Evolutionary conservation across 805 yeast genomes (phyloP), one percentile per base, ranked within the genome.

Genomic region (Candida sakaeoensis): DNA sequence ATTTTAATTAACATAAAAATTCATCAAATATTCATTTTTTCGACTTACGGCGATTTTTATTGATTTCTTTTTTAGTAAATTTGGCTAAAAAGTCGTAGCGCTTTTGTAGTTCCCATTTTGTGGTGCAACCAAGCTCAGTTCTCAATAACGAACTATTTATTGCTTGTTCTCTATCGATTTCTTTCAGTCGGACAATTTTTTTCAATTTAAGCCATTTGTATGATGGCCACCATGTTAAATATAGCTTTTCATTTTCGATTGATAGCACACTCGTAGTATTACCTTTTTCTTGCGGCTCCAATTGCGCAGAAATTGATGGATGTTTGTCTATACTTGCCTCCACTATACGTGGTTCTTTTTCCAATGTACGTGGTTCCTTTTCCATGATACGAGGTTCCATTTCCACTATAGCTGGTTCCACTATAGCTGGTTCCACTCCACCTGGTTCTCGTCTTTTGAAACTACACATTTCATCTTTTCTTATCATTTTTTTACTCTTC

Each of bases 121-220:
- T 24, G n/a, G 21, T 33, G 27, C 68, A 60, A 14, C 55, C 60
- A 31, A 68, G 49, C 30, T 48, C 53, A 2, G 52, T 37, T 40
- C 52, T 41, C 18, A 68, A 54, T 3, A 57, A 36, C 1, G 45
- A 39, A 38, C 67, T 68, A 36, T 55, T 51, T 16, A 58, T 42
- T 7, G 67, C 58, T 25, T 58, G 66, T 5, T 43, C 41, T 16
- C 55, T 43, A 1, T 55, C 54, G 13, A 68, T 43, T 8, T 32
- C 46, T 13, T 40, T 51, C 62, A 52, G 65, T 23, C 45, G 41
- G 9, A 67, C 51, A 4, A 68, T 49, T 22, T 51, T 50, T 34
- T 48, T 46, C 18, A 68, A 49, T 41, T 58, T 63, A 9, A 36
- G 43, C 74, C 73, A 68, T 29, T 57, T 58, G 3, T 45, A 51